These are phyloP conservation scores for Erysimum pusillum DNA, from an alignment of 441 rosid species.

Conservation along the genomic window DNA sequence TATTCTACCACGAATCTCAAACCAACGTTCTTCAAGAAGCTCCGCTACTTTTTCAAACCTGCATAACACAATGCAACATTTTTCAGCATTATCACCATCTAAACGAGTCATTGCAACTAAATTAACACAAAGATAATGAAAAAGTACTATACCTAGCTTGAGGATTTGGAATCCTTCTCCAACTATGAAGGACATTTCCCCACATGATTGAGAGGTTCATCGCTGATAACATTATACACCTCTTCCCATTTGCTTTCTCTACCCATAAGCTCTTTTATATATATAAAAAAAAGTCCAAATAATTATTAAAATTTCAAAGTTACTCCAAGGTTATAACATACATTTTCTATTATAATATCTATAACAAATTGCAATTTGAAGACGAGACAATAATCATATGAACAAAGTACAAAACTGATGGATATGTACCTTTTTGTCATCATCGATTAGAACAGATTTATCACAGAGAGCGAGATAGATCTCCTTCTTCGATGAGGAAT, in stretches of 20 bases:
- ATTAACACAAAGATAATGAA: not conserved
- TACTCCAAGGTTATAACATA: no score
- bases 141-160: not conserved
- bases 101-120: not conserved
- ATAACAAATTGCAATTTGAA: not conserved
- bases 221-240: slow-evolving; percentile 52
- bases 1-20: slow-evolving; percentile 44
- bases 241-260: slow-evolving; percentile 47
- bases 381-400: no score
- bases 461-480: slow-evolving; percentile 42
- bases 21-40: slow-evolving; percentile 55
- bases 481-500: slow-evolving; percentile 37
- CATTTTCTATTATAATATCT: no score
- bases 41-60: slow-evolving; percentile 62
- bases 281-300: not conserved
- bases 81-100: not conserved
- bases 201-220: slow-evolving; percentile 56
- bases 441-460: slow-evolving; percentile 30
- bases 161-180: no score
- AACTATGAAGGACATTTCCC: no score
- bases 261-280: slow-evolving; percentile 57
- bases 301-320: not conserved
- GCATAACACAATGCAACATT: not conserved
- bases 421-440: slow-evolving; percentile 36
- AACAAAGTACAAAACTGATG: not conserved